phyloP scores from a whole-genome alignment of 768 basidiomycete species.

The Amanita thiersii region DNA sequence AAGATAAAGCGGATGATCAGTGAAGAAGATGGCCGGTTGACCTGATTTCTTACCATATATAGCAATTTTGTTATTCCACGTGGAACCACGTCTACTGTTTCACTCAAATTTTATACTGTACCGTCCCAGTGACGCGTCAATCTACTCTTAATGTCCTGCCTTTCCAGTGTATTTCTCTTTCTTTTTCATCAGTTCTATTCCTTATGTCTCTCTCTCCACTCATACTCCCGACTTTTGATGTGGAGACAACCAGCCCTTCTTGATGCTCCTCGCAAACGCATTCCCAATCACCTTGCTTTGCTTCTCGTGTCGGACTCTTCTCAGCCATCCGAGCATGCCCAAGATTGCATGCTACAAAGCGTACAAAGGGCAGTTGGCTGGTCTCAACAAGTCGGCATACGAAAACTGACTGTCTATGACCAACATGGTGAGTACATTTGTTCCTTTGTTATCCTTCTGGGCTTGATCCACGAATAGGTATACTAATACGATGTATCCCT shows the following conservation, averaged over 20 bases:
- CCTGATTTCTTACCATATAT: constrained; percentile 14
- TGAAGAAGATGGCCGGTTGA: constrained; percentile 30
- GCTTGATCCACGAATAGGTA: constrained; percentile 24
- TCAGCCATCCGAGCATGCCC: constrained; percentile 24
- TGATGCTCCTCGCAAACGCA: constrained; percentile 40
- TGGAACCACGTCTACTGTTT: too few relatives aligned
- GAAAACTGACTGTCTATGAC: constrained; percentile 65
- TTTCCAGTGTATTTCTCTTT: constrained; percentile 40
- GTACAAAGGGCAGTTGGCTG: constrained; percentile 46
- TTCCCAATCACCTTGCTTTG: constrained; percentile 62
- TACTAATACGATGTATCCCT: constrained; percentile 30
- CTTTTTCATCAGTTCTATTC: constrained; percentile 38
- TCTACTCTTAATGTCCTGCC: constrained; percentile 32
- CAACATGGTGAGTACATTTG: constrained; percentile 64
- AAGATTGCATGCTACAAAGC: constrained; percentile 41
- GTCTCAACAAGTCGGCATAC: constrained; percentile 57
- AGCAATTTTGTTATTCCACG: too few relatives aligned
- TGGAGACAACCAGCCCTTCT: constrained; percentile 38
- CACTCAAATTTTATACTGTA: too few relatives aligned
- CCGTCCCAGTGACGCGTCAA: constrained; percentile 3
- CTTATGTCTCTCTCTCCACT: constrained; percentile 39
- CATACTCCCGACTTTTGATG: constrained; percentile 29
- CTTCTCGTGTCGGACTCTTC: constrained; percentile 43
- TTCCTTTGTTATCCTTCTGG: not conserved
- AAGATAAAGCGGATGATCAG: constrained; percentile 82